Base-by-base conservation (phyloP, 2,329 filamentous ascomycete genomes). In the Nemania abortiva region DNA sequence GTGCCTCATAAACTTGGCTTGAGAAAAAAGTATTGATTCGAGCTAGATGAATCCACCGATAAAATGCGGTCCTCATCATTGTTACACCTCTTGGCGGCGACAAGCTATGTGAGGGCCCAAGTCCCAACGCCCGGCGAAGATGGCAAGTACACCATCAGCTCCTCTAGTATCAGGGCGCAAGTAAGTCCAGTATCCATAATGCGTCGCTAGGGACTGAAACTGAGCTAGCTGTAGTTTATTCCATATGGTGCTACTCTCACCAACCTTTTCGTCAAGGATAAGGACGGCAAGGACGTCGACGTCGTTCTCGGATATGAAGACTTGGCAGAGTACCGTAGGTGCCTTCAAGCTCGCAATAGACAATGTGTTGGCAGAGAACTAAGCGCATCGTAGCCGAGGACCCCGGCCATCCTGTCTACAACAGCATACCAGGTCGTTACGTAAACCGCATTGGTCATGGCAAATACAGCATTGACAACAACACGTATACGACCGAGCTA, bases 261-360 rank as follows among this genome's bases (percentile, higher is more conserved):
- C 55, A 90, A 90, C 76, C 82, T 91, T 24, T 90, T 87, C 77
- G 85, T 91, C 73, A 86, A 86, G 70, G 89, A 90, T 78, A 88
- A 88, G 73, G 82, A 88, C 63, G 88, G 88, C 64, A 81, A 87
- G 22, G 85, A 89, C 73, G 84, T 90, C 58, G 89, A 91, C 70
- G 84, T 91, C 42, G 88, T 91, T 1, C 83, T 91, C 10, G 89
- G 89, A 9, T 90, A 88, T 76, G 88, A 91, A 75, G 87, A 90
- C 74, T 84, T 85, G 27, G 82, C 81, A 24, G 86, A 86, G 76
- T 91, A 91, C 77, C 82, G 83, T 84, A 70, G 73, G 73, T 72
- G 24, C 29, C 27, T 47, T 29, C 34, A 10, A 58, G 34, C 20
- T 10, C 50, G 2, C 39, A 29, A 47, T 24, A 2, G 7, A 54